Evolutionary conservation across 2,329 filamentous ascomycete genomes (phyloP), one percentile per base, ranked within the genome.

Genomic region (Lasiodiplodia hormozganensis): DNA sequence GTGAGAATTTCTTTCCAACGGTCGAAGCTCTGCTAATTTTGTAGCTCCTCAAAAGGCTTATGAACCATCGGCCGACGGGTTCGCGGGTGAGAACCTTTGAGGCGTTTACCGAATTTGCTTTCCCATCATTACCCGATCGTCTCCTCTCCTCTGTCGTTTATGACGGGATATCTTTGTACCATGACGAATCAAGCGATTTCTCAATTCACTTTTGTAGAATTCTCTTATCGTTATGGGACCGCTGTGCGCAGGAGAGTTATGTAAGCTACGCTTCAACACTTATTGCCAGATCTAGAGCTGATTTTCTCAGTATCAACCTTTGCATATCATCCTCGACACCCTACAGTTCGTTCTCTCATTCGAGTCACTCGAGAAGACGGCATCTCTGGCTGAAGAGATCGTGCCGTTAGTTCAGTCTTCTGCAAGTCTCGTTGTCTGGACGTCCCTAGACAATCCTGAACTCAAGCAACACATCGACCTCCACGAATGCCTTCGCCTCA

Each of bases 131-230:
- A n/a, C 85, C 86, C 1, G 77, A 80, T 0, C 85, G 85, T 56
- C 90, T 88, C 0, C 82, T 94, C 7, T 88, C 91, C 0, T 88
- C 91, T 3, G 83, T 89, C 25, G 86, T 94, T 36, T 86, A 92
- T 65, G 88, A 92, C 70, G 86, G 86, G 54, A 79, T 95, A n/a
- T 87, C 90, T 0, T 76, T 83, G 64, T 83, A 79, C 57, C 81
- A 76, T 7, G 67, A 81, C 75, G 65, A 84, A 81, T 60, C 83
- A 81, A 78, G 87, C 80, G 75, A 81, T 60, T 82, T 92, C 3
- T 85, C 91, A 1, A 81, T 90, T 11, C 87, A 89, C 69, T 89
- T 94, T 71, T 88, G 88, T 62, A 83, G 87, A 60, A 81, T 89
- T 36, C 79, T 94, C 23, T 84, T 92, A 62, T 83, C 85, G 18